Conservation (phyloP, 2,329 filamentous ascomycete genomes). For the Zasmidium cellare region DNA sequence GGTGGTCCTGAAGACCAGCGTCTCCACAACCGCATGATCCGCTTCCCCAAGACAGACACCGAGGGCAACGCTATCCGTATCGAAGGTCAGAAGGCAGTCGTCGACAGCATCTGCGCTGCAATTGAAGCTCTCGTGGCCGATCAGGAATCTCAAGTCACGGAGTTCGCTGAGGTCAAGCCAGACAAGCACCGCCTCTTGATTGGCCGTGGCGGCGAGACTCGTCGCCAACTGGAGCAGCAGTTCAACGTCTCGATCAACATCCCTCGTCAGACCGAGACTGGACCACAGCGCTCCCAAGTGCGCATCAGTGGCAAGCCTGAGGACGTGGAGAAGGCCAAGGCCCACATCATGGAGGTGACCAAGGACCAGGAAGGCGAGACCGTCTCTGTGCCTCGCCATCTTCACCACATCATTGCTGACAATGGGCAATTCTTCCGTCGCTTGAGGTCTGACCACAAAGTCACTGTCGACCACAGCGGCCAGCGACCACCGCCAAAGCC, state of each 20-base stretch:
- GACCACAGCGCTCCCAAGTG: conserved; percentile 77
- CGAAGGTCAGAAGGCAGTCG: conserved; percentile 79
- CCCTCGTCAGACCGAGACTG: conserved; percentile 69
- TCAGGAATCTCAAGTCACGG: conserved; percentile 78
- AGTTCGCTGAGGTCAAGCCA: conserved; percentile 76
- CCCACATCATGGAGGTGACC: conserved; percentile 74
- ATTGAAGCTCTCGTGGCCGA: conserved; percentile 82
- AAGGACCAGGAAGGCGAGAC: conserved; percentile 89
- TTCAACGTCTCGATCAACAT: conserved; percentile 88
- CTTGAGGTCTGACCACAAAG: conserved; percentile 79
- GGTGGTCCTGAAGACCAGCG: conserved; percentile 86
- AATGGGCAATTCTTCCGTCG: conserved; percentile 92
- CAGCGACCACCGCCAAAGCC: conserved; percentile 73
- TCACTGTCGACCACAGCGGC: conserved; percentile 89
- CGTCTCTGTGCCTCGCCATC: conserved; percentile 74
- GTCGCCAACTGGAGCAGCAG: conserved; percentile 79
- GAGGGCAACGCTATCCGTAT: conserved; percentile 78
- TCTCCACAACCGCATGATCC: conserved; percentile 82
- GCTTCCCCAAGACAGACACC: conserved; percentile 88
- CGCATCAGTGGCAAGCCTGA: conserved; percentile 79
- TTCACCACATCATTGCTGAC: conserved; percentile 83
- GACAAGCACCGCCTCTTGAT: conserved; percentile 91
- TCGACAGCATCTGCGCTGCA: conserved; percentile 82
- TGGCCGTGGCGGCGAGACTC: conserved; percentile 84
- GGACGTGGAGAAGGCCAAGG: conserved; percentile 82